Evolutionary conservation across 331 rosid species (phyloP), one percentile per base, ranked within the genome.

Genomic region (Malus hybrid): DNA sequence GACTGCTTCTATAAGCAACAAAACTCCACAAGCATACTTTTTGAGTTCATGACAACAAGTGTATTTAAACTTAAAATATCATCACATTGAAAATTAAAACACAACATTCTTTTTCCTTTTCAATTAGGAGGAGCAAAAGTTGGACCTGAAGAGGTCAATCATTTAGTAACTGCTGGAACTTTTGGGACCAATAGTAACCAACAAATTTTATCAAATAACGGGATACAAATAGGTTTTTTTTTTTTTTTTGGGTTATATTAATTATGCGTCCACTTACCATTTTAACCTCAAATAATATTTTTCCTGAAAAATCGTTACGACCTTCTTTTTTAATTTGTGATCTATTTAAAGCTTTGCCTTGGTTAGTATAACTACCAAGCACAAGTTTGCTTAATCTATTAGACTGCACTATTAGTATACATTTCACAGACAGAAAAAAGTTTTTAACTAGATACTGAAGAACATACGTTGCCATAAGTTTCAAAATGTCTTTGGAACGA

Each of bases 401-500:
- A 42, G 10, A 67, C 56, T 42, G 6, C 7, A 62, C 34, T 6
- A 61, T 13, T 20, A 22, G 12, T 64, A 15, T 14, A 73, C 27
- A 73, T 59, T 11, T 73, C 36, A 73, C 46, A 36, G 6, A 13
- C 34, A 13, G n/a, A 29, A 62, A 57, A 18, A 76, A 64, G 27
- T 22, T 24, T 4, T 20, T 10, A 69, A 73, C 63, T 69, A 63
- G 64, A 56, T 54, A 52, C 75, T 15, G 10, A 44, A 69, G 71
- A 69, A 76, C 80, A 73, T 82, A 94, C 99, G 82, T 85, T 22
- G 85, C 73, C 99, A 94, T 91, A 69, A 94, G 99, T 81, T 79
- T 91, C 74, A 94, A 76, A 85, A 94, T 91, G 81, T 94, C 99
- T 81, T 86, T 90, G 46, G 99, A 96, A 80, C 80, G 85, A n/a